Evolutionary conservation across 2,329 filamentous ascomycete genomes (phyloP).

Genomic region (Curvularia hawaiiensis): DNA sequence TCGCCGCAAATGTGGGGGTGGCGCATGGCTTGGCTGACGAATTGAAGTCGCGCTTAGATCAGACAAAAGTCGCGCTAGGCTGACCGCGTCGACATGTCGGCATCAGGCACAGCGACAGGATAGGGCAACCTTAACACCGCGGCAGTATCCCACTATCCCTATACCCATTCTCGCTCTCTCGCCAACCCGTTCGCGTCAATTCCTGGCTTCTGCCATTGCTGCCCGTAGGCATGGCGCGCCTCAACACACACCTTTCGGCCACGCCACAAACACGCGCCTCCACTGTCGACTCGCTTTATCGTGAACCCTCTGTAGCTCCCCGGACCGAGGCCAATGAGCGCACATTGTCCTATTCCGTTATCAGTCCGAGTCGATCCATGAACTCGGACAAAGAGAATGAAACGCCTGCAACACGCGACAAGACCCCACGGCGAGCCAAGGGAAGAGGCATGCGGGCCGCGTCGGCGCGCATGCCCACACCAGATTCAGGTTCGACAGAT

Average conservation of each 20-base stretch:
- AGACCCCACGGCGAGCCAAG: slow-evolving; percentile 45
- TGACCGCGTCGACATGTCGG: slow-evolving; percentile 10
- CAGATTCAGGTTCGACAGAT: slow-evolving; percentile 43
- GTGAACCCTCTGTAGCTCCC: slow-evolving; percentile 43
- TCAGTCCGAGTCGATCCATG: slow-evolving; percentile 38
- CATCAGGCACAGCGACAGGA: slow-evolving; percentile 2
- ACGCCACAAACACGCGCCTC: slow-evolving; percentile 39
- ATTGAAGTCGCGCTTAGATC: slow-evolving; percentile 21
- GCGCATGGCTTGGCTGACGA: slow-evolving; percentile 32
- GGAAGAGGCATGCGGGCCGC: slow-evolving; percentile 49
- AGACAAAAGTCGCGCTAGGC: slow-evolving; percentile 25
- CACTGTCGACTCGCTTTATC: slow-evolving; percentile 44
- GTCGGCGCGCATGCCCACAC: slow-evolving; percentile 44
- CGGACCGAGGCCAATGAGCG: slow-evolving; percentile 23
- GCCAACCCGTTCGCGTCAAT: neutral
- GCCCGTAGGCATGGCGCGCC: slow-evolving; percentile 41
- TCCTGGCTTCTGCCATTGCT: neutral
- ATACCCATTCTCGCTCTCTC: neutral
- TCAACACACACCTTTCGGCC: slow-evolving; percentile 41
- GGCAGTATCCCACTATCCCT: neutral
- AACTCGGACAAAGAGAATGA: slow-evolving; percentile 55
- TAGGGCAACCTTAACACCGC: slow-evolving; percentile 6
- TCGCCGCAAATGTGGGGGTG: slow-evolving; percentile 16
- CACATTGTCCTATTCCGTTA: slow-evolving; percentile 38
- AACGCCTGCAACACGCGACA: slow-evolving; percentile 32